These are phyloP conservation scores for Heteromeles arbutifolia DNA, from an alignment of 306 rosid species.

Conservation along the genomic window DNA sequence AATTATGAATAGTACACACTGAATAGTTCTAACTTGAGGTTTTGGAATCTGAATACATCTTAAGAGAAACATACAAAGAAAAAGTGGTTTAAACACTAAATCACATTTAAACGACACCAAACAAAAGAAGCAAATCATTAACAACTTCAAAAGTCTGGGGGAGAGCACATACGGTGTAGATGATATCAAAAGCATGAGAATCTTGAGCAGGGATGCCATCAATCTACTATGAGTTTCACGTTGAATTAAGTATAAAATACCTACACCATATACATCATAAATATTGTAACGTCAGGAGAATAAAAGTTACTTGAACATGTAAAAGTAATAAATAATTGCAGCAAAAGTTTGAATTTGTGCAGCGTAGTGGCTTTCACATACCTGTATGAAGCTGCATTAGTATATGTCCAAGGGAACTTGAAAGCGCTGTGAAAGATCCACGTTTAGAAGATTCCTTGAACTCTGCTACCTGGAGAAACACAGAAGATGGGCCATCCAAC, in stretches of 20 bases:
- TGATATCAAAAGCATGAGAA: constrained; percentile 68
- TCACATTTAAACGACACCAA: constrained; percentile 2
- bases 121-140: background rate
- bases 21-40: background rate
- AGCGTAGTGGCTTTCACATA: constrained; percentile 9
- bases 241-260: constrained; percentile 64
- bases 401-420: constrained; percentile 83
- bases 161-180: constrained; percentile 74
- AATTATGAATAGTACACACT: background rate
- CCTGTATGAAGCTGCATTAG: constrained; percentile 88
- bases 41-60: background rate
- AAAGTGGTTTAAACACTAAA: background rate
- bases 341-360: background rate
- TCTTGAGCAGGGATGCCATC: constrained; percentile 78
- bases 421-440: constrained; percentile 89
- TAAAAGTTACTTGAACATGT: background rate
- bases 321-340: background rate
- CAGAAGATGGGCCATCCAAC: constrained; percentile 78
- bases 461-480: constrained; percentile 85
- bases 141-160: background rate
- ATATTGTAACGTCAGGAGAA: background rate
- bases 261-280: constrained; percentile 32
- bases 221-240: constrained; percentile 63
- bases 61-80: background rate
- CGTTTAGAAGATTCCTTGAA: constrained; percentile 67